Evolutionary conservation across 306 rosid species (phyloP).

Genomic region (Clitoria ternatea): DNA sequence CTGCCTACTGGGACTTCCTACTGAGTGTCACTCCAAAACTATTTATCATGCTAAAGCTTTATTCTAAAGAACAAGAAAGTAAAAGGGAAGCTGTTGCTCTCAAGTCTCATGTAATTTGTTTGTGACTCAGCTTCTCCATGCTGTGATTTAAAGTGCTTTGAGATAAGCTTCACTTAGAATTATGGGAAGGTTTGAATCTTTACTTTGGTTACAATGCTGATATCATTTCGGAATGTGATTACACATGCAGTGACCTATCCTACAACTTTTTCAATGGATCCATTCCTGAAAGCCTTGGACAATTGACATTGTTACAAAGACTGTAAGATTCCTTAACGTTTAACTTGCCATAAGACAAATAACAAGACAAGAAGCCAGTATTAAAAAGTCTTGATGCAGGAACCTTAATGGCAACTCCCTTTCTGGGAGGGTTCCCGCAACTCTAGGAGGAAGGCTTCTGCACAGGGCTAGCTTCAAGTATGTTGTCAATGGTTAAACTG

Average conservation of each 20-base stretch:
- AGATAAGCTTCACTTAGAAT: not conserved
- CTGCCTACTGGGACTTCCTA: not conserved
- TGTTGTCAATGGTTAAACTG: conserved; percentile 27
- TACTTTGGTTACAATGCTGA: conserved; percentile 13
- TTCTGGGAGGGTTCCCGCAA: conserved; percentile 78
- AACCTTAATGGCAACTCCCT: conserved; percentile 75
- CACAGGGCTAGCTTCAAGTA: conserved; percentile 99
- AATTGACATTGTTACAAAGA: conserved; percentile 56
- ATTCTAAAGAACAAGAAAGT: not conserved
- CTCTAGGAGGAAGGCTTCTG: conserved; percentile 85
- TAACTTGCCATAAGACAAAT: conserved; percentile 8
- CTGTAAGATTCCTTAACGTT: conserved; percentile 53
- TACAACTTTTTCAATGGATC: conserved; percentile 83
- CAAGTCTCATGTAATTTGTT: not conserved
- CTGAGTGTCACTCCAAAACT: not conserved
- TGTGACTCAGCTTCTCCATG: not conserved
- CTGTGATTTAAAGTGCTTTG: not conserved
- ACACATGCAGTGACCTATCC: conserved; percentile 75
- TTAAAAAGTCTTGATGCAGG: conserved; percentile 48
- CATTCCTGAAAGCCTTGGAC: conserved; percentile 90
- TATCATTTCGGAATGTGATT: conserved; percentile 26
- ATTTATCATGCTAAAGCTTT: not conserved
- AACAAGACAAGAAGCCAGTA: conserved; percentile 9
- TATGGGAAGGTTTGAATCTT: not conserved
- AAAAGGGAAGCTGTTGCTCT: not conserved